Evolutionary conservation across 2,329 filamentous ascomycete genomes (phyloP), one percentile per base, ranked within the genome.

Genomic region (Aspergillus pseudoviridinutans): DNA sequence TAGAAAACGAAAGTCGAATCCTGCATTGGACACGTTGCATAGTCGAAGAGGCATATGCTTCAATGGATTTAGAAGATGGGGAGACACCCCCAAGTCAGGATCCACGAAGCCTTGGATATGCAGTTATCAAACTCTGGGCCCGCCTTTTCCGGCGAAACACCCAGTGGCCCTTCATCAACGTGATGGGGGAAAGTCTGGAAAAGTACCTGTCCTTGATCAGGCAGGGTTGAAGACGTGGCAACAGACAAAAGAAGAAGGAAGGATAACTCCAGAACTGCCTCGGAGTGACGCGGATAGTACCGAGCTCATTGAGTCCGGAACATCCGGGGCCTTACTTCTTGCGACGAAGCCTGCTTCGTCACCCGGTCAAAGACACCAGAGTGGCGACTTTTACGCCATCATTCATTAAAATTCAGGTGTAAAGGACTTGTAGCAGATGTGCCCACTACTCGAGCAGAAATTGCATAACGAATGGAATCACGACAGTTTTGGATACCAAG

Each of bases 151-250:
- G 65, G 10, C 65, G 63, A 3, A 72, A 72, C 51, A 71, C 68
- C 1, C 69, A 72, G 42, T 72, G 70, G 70, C 67, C 66, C 0
- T 71, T 72, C 51, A 71, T 72, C 25, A 72, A 72, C 56, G 58
- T 66, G 1, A 61, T 72, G 46, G 70, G 70, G 8, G 60, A 68
- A 25, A 71, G 70, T 32, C 56, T 72, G 56, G 66, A 71, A 41
- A 60, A 58, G 53, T 72, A 71, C 53, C 58, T 68, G 57, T 50
- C 59, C 24, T 65, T 70, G 60, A 62, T 71, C 24, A 58, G 32
- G 32, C 46, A 57, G 24, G 57, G 50, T 17, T 64, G 55, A 59
- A 14, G 44, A 27, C 12, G 24, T 47, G 24, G 44, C 44, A 25
- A 12, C 8, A 44, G 42, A 46, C 42, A 46, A 7, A 24, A 38